Evolutionary conservation across 2,329 filamentous ascomycete species (phyloP).

Genomic region (Hypoxylon sp.): DNA sequence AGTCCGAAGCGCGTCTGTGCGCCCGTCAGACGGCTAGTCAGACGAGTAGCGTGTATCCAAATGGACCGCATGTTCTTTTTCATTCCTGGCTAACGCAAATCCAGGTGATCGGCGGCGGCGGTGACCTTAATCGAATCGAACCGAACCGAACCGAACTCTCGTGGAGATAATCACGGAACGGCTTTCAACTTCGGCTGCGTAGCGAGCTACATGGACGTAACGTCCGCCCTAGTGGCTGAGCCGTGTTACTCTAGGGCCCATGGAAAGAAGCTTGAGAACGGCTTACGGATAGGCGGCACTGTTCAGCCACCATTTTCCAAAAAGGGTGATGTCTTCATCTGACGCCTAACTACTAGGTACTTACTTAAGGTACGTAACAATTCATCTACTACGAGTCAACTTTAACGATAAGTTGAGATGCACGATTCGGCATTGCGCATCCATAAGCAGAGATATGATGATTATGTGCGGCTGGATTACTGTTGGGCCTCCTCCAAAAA

Average conservation of each 20-base stretch:
- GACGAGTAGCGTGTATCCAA: background rate
- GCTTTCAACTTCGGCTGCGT: conserved; percentile 1
- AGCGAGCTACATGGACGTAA: too few species aligned
- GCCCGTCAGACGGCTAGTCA: background rate
- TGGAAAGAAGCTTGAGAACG: conserved; percentile 14
- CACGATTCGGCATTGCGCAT: conserved; percentile 30
- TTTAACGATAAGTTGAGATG: conserved; percentile 23
- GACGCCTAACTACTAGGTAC: conserved; percentile 24
- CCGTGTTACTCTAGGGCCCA: background rate
- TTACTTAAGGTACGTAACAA: too few species aligned
- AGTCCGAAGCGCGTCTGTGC: background rate
- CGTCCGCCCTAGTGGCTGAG: conserved; percentile 23
- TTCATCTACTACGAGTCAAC: background rate
- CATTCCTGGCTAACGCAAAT: too few species aligned
- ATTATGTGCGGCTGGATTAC: too few species aligned
- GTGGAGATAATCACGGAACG: background rate
- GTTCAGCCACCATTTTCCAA: conserved; percentile 15
- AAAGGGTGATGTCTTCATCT: conserved; percentile 25
- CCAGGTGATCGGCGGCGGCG: conserved; percentile 1
- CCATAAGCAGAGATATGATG: conserved; percentile 9
- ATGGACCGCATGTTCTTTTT: background rate
- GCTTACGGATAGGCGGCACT: conserved; percentile 1
- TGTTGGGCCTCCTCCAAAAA: too few species aligned
- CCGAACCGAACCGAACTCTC: too few species aligned
- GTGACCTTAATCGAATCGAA: background rate